Percentiles rank a stretch among this genome's conserved stretches.
Evolutionary conservation across 768 basidiomycete genomes (phyloP).

Genomic region (Cystofilobasidium capitatum): DNA sequence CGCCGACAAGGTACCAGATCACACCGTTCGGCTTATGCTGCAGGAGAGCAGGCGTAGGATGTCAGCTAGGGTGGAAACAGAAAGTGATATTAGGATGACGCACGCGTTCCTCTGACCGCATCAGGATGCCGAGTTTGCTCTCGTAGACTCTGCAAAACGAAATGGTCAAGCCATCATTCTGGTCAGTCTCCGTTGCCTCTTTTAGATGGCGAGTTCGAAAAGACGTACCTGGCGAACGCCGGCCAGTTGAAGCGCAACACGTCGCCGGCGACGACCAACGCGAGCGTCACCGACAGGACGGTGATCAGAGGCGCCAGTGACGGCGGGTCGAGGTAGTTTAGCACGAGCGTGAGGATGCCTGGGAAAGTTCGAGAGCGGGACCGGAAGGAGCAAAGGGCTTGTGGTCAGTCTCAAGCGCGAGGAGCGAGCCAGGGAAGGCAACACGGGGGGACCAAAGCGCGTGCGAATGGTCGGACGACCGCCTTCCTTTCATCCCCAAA

Average conservation of each 20-base stretch:
- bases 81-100: neutral
- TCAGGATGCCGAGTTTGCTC: constrained; percentile 8
- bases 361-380: constrained; percentile 2
- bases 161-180: neutral
- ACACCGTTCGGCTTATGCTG: constrained; percentile 68
- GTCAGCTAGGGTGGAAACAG: neutral
- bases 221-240: constrained; percentile 46
- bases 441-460: neutral
- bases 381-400: neutral
- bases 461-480: neutral
- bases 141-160: constrained; percentile 13
- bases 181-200: neutral
- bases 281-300: constrained; percentile 56
- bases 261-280: constrained; percentile 63
- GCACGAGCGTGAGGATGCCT: constrained; percentile 46
- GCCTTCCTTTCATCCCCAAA: neutral
- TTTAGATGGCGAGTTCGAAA: constrained; percentile 23
- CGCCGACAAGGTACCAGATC: constrained; percentile 83
- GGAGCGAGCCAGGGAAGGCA: neutral
- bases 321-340: constrained; percentile 48
- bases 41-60: neutral
- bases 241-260: constrained; percentile 59
- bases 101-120: constrained; percentile 20
- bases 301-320: constrained; percentile 50
- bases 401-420: neutral